These are phyloP conservation scores for Prunella vulgaris DNA, from an alignment of 257 asterid genomes.

Conservation along the genomic window DNA sequence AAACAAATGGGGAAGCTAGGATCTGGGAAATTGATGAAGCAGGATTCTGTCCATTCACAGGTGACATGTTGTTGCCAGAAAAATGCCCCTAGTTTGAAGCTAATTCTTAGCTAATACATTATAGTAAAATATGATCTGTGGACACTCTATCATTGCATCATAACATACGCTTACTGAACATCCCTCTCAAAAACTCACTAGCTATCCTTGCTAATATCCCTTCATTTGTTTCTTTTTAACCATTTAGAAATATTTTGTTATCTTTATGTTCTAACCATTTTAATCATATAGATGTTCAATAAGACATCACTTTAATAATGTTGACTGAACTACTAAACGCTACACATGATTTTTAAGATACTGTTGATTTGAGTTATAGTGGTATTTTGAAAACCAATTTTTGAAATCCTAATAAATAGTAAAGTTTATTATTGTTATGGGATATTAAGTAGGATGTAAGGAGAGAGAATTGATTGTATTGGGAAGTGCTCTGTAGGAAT, in stretches of 20 bases:
- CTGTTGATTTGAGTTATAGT: too few relatives aligned
- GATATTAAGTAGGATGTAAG: too few relatives aligned
- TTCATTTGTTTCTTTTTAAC: neutral
- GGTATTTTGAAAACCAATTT: too few relatives aligned
- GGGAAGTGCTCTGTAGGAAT: too few relatives aligned
- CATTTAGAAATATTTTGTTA: neutral
- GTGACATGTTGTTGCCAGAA: conserved; percentile 31
- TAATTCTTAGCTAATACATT: neutral
- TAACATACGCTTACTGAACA: neutral
- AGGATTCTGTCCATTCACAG: conserved; percentile 42
- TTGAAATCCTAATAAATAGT: too few relatives aligned
- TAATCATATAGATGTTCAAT: neutral
- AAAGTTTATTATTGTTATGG: too few relatives aligned
- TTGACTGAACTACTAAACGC: neutral
- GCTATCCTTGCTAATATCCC: neutral
- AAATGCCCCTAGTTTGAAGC: conserved; percentile 1
- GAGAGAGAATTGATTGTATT: too few relatives aligned
- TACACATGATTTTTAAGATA: neutral
- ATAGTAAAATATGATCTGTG: neutral
- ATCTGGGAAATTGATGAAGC: conserved; percentile 44
- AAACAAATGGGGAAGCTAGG: conserved; percentile 51
- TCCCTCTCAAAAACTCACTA: neutral
- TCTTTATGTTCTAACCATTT: neutral
- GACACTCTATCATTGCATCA: neutral
- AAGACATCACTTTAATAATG: neutral